phyloP scores from a whole-genome alignment of 1,284 basidiomycete genomes.

The Ceratobasidium papillatum region DNA sequence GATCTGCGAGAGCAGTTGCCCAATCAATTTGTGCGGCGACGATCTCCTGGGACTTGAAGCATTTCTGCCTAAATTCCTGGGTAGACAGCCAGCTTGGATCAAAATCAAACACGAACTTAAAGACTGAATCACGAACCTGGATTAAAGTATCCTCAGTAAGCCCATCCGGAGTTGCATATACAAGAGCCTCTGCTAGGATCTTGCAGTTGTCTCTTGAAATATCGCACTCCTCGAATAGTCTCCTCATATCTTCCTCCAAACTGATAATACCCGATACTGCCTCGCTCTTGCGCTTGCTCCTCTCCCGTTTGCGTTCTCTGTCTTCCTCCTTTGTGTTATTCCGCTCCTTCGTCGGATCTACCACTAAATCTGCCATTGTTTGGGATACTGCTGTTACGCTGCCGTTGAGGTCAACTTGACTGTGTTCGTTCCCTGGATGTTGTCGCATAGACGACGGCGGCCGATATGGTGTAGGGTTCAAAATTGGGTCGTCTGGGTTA shows the following conservation, averaged over 20 bases:
- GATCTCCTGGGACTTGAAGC: constrained; percentile 74
- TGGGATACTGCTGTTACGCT: constrained; percentile 20
- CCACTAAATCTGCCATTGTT: not conserved
- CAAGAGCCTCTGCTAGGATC: constrained; percentile 70
- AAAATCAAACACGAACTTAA: not conserved
- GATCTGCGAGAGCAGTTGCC: constrained; percentile 80
- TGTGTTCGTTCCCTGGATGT: not conserved
- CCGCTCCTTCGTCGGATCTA: constrained; percentile 8
- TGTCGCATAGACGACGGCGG: constrained; percentile 27
- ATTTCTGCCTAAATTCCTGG: constrained; percentile 78
- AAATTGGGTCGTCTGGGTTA: constrained; percentile 77
- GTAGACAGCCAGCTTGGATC: not conserved
- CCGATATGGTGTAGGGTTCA: constrained; percentile 59
- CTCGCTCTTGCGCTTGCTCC: not conserved
- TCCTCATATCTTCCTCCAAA: constrained; percentile 76
- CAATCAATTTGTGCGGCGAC: constrained; percentile 79
- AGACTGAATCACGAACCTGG: constrained; percentile 57
- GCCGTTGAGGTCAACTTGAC: not conserved
- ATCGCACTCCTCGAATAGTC: constrained; percentile 79
- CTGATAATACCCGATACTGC: constrained; percentile 64
- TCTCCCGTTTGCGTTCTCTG: constrained; percentile 4
- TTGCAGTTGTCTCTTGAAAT: constrained; percentile 75
- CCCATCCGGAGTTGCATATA: constrained; percentile 70
- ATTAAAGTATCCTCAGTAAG: constrained; percentile 67
- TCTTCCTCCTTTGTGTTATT: constrained; percentile 16